Percentiles rank a stretch among this genome's conserved stretches.
Evolutionary conservation across 257 asterid genomes (phyloP).

Genomic region (Fraxinus excelsior): DNA sequence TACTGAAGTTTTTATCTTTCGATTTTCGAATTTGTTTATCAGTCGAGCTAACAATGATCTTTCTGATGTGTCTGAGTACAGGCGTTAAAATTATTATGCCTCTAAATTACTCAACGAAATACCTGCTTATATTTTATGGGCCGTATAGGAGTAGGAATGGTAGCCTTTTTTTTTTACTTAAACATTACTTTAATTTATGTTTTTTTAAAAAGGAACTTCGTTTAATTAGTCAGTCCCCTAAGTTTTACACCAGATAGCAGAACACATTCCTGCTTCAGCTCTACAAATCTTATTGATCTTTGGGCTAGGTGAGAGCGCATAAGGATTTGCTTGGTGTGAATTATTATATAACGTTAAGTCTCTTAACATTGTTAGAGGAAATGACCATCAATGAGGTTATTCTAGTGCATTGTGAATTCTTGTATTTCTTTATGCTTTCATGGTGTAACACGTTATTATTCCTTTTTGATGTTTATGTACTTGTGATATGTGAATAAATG

Average conservation of each 20-base stretch:
- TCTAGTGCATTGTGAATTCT: not conserved
- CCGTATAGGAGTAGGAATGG: not conserved
- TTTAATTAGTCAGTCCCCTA: not conserved
- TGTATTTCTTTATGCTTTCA: not conserved
- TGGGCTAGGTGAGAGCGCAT: not conserved
- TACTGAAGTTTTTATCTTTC: not conserved
- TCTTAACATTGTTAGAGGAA: not conserved
- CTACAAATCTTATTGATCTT: not conserved
- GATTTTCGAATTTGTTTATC: not conserved
- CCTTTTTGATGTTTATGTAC: not conserved
- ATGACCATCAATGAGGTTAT: not conserved
- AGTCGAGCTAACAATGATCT: not conserved
- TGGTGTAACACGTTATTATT: not conserved
- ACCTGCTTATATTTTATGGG: not conserved
- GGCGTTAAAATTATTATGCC: not conserved
- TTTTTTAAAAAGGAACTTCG: not conserved
- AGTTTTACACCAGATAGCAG: not conserved
- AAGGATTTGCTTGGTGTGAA: not conserved
- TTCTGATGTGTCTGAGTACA: not conserved
- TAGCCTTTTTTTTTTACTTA: not conserved
- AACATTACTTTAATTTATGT: not conserved
- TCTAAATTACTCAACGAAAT: not conserved
- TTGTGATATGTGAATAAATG: not conserved
- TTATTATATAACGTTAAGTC: not conserved
- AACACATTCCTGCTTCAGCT: not conserved